A percentile compares a stretch with the other conserved stretches of the same genome.
These are phyloP conservation scores for Tolypocladium cylindrosporum DNA, from an alignment of 2,329 filamentous ascomycete species.

Conservation along the genomic window DNA sequence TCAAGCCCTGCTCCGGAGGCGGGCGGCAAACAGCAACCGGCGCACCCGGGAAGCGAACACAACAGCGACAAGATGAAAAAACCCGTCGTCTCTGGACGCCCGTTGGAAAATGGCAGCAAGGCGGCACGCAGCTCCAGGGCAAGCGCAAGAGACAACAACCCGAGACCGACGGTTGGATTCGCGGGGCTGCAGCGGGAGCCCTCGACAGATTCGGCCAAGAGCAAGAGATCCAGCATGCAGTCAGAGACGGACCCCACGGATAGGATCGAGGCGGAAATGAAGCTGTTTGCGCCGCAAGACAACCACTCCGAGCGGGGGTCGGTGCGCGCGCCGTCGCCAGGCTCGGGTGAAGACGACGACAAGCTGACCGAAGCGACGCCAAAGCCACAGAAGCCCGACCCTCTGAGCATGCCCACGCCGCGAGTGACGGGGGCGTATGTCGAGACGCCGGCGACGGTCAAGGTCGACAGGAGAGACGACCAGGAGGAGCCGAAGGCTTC, in stretches of 20 bases:
- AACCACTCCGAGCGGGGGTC: conserved; percentile 48
- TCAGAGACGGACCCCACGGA: conserved; percentile 46
- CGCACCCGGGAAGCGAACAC: conserved; percentile 4
- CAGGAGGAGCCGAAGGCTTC: conserved; percentile 7
- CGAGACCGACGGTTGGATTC: conserved; percentile 36
- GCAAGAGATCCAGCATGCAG: conserved; percentile 37
- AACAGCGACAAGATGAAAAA: conserved; percentile 3
- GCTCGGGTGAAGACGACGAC: conserved; percentile 23
- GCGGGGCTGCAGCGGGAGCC: conserved; percentile 29
- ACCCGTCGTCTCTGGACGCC: conserved; percentile 8
- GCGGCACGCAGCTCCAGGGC: conserved; percentile 7
- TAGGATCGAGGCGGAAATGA: conserved; percentile 46
- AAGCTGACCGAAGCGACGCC: conserved; percentile 35
- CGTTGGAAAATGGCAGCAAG: conserved; percentile 9
- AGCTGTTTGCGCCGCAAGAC: conserved; percentile 43
- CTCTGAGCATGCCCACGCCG: conserved; percentile 40
- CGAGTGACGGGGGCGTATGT: conserved; percentile 45
- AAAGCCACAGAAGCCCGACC: conserved; percentile 31
- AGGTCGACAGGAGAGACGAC: conserved; percentile 21
- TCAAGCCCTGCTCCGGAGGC: conserved; percentile 27
- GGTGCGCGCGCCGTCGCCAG: conserved; percentile 36
- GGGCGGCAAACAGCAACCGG: conserved; percentile 13
- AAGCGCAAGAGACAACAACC: conserved; percentile 10
- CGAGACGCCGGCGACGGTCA: conserved; percentile 42
- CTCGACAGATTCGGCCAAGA: conserved; percentile 36